A percentile compares a stretch with the other conserved stretches of the same genome.
phyloP scores from a whole-genome alignment of 1,284 basidiomycete species.

The Malassezia nana region DNA sequence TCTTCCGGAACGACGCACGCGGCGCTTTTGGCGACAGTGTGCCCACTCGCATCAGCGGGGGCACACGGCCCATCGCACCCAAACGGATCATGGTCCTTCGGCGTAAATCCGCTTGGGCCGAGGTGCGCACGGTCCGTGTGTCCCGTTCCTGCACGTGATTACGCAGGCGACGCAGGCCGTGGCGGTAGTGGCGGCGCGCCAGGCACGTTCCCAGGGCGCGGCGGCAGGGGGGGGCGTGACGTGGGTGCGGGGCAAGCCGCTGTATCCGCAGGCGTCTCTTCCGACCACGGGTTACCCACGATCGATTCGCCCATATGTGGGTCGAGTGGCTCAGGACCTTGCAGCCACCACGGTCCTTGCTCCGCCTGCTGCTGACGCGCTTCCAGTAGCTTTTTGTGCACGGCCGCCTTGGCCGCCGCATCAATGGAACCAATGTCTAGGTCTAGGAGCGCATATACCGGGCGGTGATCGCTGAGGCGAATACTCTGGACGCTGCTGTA shows the following conservation, averaged over 20 bases:
- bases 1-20: neutral
- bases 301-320: neutral
- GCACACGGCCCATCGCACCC: neutral
- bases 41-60: neutral
- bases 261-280: too few relatives aligned
- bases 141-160: neutral
- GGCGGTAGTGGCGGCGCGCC: neutral
- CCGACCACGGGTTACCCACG: neutral
- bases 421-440: conserved; percentile 71
- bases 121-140: neutral
- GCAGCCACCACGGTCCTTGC: neutral
- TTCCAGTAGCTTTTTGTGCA: conserved; percentile 50
- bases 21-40: neutral
- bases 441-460: conserved; percentile 76
- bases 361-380: neutral
- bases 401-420: conserved; percentile 59
- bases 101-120: neutral
- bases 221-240: too few relatives aligned
- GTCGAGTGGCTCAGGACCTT: neutral
- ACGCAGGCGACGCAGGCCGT: neutral
- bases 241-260: too few relatives aligned
- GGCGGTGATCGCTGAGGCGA: conserved; percentile 75
- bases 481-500: conserved; percentile 28
- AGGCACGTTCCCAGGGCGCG: too few relatives aligned
- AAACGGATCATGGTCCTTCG: neutral